Conservation (phyloP, 257 asterid genomes). For the Solanum pennellii region DNA sequence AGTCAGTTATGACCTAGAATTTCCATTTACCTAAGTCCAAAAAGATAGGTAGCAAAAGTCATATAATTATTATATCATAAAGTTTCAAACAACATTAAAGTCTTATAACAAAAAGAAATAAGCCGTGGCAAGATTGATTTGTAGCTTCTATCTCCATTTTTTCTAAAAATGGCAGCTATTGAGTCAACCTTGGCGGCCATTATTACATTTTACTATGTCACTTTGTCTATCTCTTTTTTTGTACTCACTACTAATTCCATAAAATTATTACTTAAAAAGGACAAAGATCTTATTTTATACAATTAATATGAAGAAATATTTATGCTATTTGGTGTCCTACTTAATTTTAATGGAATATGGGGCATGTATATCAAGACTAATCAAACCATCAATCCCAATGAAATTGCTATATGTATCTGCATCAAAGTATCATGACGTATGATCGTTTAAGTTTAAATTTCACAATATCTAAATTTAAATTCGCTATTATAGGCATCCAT, state of each 20-base stretch:
- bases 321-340: neutral
- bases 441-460: no score
- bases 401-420: neutral
- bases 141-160: neutral
- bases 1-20: neutral
- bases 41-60: neutral
- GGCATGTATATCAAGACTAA: neutral
- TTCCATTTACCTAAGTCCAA: neutral
- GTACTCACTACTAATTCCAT: neutral
- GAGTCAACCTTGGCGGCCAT: neutral
- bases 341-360: neutral
- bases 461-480: neutral
- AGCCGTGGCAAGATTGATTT: neutral
- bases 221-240: neutral
- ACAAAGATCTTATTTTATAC: neutral
- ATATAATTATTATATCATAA: neutral
- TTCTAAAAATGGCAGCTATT: neutral
- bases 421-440: no score
- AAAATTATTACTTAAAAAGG: neutral
- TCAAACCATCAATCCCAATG: neutral
- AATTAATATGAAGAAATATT: neutral
- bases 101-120: neutral
- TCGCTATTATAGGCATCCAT: accelerated
- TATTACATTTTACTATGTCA: neutral
- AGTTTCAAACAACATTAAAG: neutral